These are phyloP conservation scores for Plantago coronopus DNA, from an alignment of 305 asterid genomes.

Conservation along the genomic window DNA sequence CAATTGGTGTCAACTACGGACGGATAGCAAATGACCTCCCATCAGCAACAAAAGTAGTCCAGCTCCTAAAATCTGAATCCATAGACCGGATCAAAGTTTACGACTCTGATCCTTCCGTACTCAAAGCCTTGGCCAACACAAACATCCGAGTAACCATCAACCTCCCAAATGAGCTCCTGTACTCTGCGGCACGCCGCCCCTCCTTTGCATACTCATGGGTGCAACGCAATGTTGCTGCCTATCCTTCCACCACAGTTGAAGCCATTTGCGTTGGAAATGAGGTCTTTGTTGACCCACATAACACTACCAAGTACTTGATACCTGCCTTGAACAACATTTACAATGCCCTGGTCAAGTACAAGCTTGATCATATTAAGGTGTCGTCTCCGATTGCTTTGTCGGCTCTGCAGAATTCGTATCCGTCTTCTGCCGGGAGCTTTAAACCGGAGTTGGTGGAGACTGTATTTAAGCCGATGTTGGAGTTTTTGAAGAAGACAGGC, in stretches of 20 bases:
- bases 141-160: constrained; percentile 61
- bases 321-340: constrained; percentile 77
- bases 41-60: constrained; percentile 59
- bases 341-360: constrained; percentile 49
- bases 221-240: constrained; percentile 52
- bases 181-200: constrained; percentile 56
- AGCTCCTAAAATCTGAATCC: constrained; percentile 63
- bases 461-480: constrained; percentile 69
- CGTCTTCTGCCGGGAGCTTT: constrained; percentile 80
- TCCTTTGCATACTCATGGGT: constrained; percentile 81
- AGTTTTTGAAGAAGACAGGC: constrained; percentile 66
- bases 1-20: constrained; percentile 86
- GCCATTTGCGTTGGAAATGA: constrained; percentile 90
- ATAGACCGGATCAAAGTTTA: constrained; percentile 69
- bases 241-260: constrained; percentile 70
- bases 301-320: constrained; percentile 65
- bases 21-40: constrained; percentile 80
- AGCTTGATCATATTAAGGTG: constrained; percentile 47
- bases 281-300: constrained; percentile 74
- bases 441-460: constrained; percentile 61
- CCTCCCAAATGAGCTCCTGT: constrained; percentile 83
- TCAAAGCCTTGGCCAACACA: constrained; percentile 64
- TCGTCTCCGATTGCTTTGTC: constrained; percentile 83
- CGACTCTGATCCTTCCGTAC: constrained; percentile 81
- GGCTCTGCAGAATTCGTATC: constrained; percentile 79